Evolutionary conservation across 305 asterid genomes (phyloP), one percentile per base, ranked within the genome.

Genomic region (Petunia hybrid): DNA sequence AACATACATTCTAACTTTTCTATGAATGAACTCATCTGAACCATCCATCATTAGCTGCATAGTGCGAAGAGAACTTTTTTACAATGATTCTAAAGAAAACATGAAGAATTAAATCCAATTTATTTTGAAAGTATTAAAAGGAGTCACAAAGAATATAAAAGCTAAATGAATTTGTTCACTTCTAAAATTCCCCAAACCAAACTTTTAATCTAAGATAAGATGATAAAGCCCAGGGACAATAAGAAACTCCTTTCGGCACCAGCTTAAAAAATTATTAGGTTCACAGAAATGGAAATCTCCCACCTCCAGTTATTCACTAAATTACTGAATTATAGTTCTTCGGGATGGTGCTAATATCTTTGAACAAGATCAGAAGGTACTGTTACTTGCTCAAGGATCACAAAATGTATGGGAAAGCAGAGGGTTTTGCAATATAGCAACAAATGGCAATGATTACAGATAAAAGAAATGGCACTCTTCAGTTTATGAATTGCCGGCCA

Each of bases 1-100:
- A 73, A 88, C 92, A 89, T 89, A 91, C 77, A 41, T 67, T 86
- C 85, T 89, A 81, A 94, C 88, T 92, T 92, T 94, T 82, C 84
- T 83, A 45, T 89, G 68, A 76, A 88, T 86, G 77, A 81, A 77
- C 86, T 88, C 92, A 86, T 83, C 84, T 68, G 87, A 90, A 86
- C 82, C 87, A 84, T 70, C 87, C 83, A 83, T 82, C 65, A 84
- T 81, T 76, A 85, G 83, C 97, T 91, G 94, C 90, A 86, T 66
- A 82, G 78, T 82, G 82, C 36, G 48, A 83, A 70, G 63, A 75
- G 76, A 14, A 51, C 35, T 8, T n/a, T 13, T 53, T 39, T 48
- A 61, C 7, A 45, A 22, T 22, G 31, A 74, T 57, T 46, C 41
- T 39, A 22, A 55, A 82, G 82, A 46, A 36, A 76, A 46, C 65